phyloP scores from a whole-genome alignment of 179 eudicot genomes.

The Beta lomatogona region DNA sequence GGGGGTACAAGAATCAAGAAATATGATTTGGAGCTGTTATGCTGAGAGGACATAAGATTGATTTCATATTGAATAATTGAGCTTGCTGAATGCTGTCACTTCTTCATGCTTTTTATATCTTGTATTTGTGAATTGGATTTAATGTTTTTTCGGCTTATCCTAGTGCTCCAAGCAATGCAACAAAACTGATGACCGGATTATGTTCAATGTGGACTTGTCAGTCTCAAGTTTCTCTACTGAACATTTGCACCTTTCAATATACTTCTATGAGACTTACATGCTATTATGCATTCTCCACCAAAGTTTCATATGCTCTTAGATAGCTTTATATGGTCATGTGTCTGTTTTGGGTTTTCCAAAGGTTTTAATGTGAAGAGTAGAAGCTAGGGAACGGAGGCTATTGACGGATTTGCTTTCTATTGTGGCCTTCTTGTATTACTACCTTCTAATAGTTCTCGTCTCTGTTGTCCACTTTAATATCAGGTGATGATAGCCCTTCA shows the following conservation, averaged over 20 bases:
- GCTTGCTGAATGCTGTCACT: not conserved
- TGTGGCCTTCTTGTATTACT: not conserved
- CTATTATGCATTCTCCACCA: not conserved
- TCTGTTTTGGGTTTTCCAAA: not conserved
- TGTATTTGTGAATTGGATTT: not conserved
- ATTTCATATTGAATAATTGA: not conserved
- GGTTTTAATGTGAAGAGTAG: not conserved
- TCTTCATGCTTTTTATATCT: not conserved
- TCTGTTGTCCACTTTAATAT: conserved; percentile 1
- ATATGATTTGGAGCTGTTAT: not conserved
- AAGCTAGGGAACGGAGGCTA: not conserved
- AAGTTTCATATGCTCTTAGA: not conserved
- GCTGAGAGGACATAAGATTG: too few species aligned
- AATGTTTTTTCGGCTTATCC: not conserved
- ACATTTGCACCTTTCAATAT: not conserved
- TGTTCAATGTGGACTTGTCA: not conserved
- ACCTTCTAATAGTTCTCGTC: not conserved
- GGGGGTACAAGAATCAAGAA: not conserved
- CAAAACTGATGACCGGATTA: not conserved
- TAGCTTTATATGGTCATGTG: not conserved
- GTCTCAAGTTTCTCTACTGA: too few species aligned
- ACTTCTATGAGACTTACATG: too few species aligned
- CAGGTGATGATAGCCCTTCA: conserved; percentile 34
- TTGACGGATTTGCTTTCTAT: not conserved
- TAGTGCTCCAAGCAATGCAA: not conserved